Base-by-base conservation (phyloP, 1,284 basidiomycete species). In the Apiotrichum akiyoshidainum region DNA sequence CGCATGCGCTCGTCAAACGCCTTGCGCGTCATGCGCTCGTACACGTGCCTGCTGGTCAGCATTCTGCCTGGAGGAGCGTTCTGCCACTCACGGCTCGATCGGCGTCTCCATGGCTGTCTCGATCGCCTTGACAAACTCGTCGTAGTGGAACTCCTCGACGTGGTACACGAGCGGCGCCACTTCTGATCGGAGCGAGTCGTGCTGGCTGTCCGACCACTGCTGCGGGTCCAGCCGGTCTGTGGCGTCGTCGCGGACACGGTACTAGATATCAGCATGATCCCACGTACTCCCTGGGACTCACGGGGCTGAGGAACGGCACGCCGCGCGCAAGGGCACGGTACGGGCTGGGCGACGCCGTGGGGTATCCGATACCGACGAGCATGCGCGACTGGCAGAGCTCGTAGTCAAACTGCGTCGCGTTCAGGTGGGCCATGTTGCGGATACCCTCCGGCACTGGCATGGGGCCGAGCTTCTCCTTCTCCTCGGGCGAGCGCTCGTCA, bases 131-230 rank as follows among this genome's bases (percentile, higher is more conserved):
- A 65, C 44, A 26, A 68, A 60, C 22, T 52, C 67, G 7, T 62
- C 52, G 17, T 63, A 61, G 57, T 70, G 61, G 56, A 51, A 49
- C 47, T 60, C 57, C 21, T 57, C 53, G 41, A 68, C 64, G 39
- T 68, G 55, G 57, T 70, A 70, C 39, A 68, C 67, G 26, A 56
- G 55, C 52, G 66, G 66, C 14, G 66, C 65, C 16, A 57, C 47
- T n/a, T 65, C 53, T n/a, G 56, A 46, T 37, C 56, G 60, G 9
- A 68, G 56, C 22, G 57, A 49, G 45, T 68, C 61, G 45, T 68
- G 65, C 49, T 68, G 66, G 16, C 61, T 55, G 51, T 55, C 44
- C 22, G 54, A 49, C 66, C 66, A 68, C 3, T 42, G 35, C 4
- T 54, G 31, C 2, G 65, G 58, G 46, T 68, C 55, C 2, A 45